Evolutionary conservation across 2,329 filamentous ascomycete genomes (phyloP), one percentile per base, ranked within the genome.

Genomic region (Sporothrix variecibatus): DNA sequence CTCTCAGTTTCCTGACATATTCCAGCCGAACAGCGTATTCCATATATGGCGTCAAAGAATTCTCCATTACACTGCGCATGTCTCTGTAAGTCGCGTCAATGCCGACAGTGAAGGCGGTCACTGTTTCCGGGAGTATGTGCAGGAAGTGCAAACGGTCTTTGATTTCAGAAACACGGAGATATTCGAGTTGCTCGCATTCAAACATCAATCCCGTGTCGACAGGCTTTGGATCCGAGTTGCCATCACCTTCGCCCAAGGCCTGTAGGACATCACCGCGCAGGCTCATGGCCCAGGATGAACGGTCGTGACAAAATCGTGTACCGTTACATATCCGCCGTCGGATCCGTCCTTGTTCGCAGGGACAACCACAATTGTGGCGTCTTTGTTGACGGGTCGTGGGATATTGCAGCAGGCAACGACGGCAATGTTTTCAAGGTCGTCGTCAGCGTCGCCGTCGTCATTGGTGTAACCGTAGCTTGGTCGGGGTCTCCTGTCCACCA

Each of bases 341-440:
- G n/a, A 4, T n/a, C 40, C 34, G n/a, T 62, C 38, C 3, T 26
- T 65, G 15, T 28, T 26, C 15, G 71, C 58, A 6, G 72, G 60
- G 51, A 4, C 60, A 11, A 75, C 74, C 17, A 68, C 31, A 84
- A 87, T 72, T 84, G 85, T 23, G 84, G 84, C 2, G 83, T 87
- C 46, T 75, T 85, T 43, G 26, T 28, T 20, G 8, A 23, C 26
- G 53, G 72, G 72, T 2, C 72, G 43, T 12, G 12, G n/a, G 3
- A 12, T 53, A 80, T 82, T 40, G 51, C 68, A 86, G 85, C 0
- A 84, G 82, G 2, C 49, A 43, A 76, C 9, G 2, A 58, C 26
- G n/a, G 17, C 4, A 23, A 68, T 26, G n/a, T 7, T 40, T 38
- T 65, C 43, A 11, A 40, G 26, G 17, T 75, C 53, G 49, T 74